Conservation (phyloP, 805 yeast species). For the Candida mattraensis region DNA sequence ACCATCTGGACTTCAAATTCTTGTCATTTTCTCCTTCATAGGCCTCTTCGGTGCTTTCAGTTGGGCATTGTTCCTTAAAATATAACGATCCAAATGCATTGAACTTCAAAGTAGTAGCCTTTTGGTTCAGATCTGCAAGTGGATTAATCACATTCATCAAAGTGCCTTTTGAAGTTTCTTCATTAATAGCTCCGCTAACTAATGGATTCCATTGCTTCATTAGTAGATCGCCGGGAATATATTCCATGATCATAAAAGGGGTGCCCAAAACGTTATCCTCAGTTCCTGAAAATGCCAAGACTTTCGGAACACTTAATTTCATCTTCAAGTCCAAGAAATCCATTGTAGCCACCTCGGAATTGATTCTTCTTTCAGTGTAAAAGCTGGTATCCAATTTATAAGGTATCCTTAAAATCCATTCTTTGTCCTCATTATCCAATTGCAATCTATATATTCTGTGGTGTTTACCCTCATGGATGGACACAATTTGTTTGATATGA, state of each 20-base stretch:
- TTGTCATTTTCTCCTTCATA: slow-evolving; percentile 65
- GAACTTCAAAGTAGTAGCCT: slow-evolving; percentile 49
- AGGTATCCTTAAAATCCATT: slow-evolving; percentile 80
- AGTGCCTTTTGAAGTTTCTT: slow-evolving; percentile 47
- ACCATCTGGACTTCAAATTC: slow-evolving; percentile 67
- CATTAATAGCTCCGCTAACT: slow-evolving; percentile 52
- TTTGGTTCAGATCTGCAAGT: slow-evolving; percentile 49
- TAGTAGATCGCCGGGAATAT: slow-evolving; percentile 71
- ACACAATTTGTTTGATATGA: slow-evolving; percentile 67
- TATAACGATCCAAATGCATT: slow-evolving; percentile 79
- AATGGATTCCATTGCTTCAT: slow-evolving; percentile 94
- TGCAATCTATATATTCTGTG: slow-evolving; percentile 80
- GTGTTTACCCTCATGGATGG: slow-evolving; percentile 92
- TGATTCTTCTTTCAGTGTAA: slow-evolving; percentile 64
- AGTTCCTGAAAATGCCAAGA: slow-evolving; percentile 63
- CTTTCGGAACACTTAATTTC: slow-evolving; percentile 70
- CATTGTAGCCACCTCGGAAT: slow-evolving; percentile 91
- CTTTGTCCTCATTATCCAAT: slow-evolving; percentile 40
- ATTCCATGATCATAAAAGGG: slow-evolving; percentile 83
- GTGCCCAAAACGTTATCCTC: slow-evolving; percentile 60
- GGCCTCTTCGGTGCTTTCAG: slow-evolving; percentile 27
- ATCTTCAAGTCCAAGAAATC: slow-evolving; percentile 73
- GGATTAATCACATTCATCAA: slow-evolving; percentile 68
- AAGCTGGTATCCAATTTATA: slow-evolving; percentile 70
- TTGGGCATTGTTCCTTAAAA: slow-evolving; percentile 66